Percentiles rank a stretch among this genome's conserved stretches.
Evolutionary conservation across 306 rosid species (phyloP).

Genomic region (Gastrolobium bilobum): DNA sequence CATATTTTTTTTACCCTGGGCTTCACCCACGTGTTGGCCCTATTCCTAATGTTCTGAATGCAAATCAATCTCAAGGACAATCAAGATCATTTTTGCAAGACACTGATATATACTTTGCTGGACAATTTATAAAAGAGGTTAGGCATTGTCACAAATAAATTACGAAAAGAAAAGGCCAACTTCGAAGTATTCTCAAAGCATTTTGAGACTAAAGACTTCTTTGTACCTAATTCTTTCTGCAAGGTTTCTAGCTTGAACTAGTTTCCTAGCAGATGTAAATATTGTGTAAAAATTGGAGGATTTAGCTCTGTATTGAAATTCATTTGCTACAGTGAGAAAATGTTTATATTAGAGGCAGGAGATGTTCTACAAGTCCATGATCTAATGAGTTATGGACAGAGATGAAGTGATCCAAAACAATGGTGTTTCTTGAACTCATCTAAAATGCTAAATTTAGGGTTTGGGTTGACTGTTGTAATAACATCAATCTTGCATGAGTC

Average conservation of each 20-base stretch:
- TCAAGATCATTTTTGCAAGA: background rate
- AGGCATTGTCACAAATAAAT: slow-evolving; percentile 23
- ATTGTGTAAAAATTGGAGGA: slow-evolving; percentile 3
- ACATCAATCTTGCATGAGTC: background rate
- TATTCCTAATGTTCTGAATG: slow-evolving; percentile 22
- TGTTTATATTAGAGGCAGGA: slow-evolving; percentile 15
- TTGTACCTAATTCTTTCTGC: slow-evolving; percentile 28
- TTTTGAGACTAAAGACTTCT: background rate
- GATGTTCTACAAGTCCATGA: background rate
- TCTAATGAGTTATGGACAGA: background rate
- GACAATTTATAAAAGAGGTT: slow-evolving; percentile 10
- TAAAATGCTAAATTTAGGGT: background rate
- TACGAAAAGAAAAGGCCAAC: slow-evolving; percentile 15
- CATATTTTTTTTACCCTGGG: background rate
- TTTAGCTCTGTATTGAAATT: slow-evolving; percentile 3
- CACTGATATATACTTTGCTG: slow-evolving; percentile 6
- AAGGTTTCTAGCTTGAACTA: slow-evolving; percentile 29
- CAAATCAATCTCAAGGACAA: slow-evolving; percentile 25
- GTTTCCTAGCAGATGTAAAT: slow-evolving; percentile 1
- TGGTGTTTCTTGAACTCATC: background rate
- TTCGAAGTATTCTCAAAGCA: background rate
- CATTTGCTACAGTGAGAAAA: slow-evolving; percentile 21
- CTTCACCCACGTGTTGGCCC: slow-evolving; percentile 21
- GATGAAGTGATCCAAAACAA: slow-evolving; percentile 23
- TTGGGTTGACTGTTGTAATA: slow-evolving; percentile 11